These are phyloP conservation scores for Phytophthora pisi DNA, from an alignment of 352 stramenopile genomes.

Conservation along the genomic window DNA sequence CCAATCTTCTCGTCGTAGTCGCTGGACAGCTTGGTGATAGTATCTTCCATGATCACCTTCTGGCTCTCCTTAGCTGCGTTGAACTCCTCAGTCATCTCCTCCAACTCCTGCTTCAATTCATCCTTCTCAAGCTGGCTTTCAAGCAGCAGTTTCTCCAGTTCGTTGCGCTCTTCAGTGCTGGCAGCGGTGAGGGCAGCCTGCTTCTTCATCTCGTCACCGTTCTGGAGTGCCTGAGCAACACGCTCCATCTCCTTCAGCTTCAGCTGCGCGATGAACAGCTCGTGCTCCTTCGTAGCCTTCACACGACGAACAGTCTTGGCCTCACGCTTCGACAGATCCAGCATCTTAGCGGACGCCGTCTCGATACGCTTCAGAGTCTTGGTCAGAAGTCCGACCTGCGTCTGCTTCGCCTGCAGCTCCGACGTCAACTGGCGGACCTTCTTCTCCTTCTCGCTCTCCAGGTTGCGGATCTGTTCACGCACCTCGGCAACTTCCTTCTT, in stretches of 20 bases:
- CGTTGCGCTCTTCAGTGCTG: constrained; percentile 42
- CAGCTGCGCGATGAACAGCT: constrained; percentile 62
- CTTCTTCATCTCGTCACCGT: constrained; percentile 42
- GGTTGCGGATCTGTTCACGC: constrained; percentile 56
- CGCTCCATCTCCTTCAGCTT: constrained; percentile 71
- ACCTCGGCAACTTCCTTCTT: constrained; percentile 66
- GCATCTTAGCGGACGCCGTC: constrained; percentile 46
- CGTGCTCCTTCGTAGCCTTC: constrained; percentile 71
- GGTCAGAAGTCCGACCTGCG: constrained; percentile 52
- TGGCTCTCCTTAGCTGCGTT: constrained; percentile 47
- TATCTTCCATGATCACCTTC: constrained; percentile 41
- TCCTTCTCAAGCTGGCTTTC: constrained; percentile 63
- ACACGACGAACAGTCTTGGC: constrained; percentile 50
- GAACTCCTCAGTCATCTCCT: constrained; percentile 47
- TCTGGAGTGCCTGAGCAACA: constrained; percentile 33
- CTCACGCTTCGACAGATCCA: constrained; percentile 58
- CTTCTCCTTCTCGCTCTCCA: constrained; percentile 68
- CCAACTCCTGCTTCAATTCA: constrained; percentile 57
- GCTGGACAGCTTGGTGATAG: constrained; percentile 45
- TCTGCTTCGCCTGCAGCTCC: constrained; percentile 67
- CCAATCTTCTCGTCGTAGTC: constrained; percentile 61
- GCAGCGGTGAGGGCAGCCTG: constrained; percentile 36
- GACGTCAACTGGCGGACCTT: constrained; percentile 57
- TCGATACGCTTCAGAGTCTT: constrained; percentile 70
- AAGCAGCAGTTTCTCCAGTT: constrained; percentile 56